phyloP scores from a whole-genome alignment of 192 early-diverging fungal genomes.

The Dimargaris xerosporica region DNA sequence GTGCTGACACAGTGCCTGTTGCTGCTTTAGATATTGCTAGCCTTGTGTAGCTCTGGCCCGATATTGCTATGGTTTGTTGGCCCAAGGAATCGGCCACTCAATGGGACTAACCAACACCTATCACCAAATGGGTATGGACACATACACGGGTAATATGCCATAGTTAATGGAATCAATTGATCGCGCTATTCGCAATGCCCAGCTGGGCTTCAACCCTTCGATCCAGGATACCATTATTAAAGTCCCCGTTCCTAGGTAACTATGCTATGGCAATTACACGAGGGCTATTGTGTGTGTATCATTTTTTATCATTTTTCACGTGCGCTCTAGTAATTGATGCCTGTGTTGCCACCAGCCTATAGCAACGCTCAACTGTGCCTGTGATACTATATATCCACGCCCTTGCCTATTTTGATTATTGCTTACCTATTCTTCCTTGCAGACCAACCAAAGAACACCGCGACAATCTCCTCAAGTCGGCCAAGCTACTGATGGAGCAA shows the following conservation, averaged over 20 bases:
- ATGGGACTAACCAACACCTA: background rate
- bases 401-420: slow-evolving; percentile 9
- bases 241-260: slow-evolving; percentile 70
- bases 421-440: background rate
- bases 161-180: slow-evolving; percentile 42
- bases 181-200: slow-evolving; percentile 57
- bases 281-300: background rate
- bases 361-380: background rate
- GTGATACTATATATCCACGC: background rate
- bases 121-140: background rate
- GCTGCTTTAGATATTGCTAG: background rate
- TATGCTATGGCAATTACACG: background rate
- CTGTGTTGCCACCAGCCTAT: background rate
- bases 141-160: background rate
- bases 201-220: slow-evolving; percentile 66
- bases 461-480: slow-evolving; percentile 48
- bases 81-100: background rate
- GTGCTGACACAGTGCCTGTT: background rate
- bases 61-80: no score
- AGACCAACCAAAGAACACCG: slow-evolving; percentile 61
- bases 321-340: background rate
- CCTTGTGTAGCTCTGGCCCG: no score
- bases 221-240: slow-evolving; percentile 48
- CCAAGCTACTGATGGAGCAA: slow-evolving; percentile 43
- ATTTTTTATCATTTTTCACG: background rate